Conservation (phyloP, 2,329 filamentous ascomycete species). For the Pestalotiopsis sp. region DNA sequence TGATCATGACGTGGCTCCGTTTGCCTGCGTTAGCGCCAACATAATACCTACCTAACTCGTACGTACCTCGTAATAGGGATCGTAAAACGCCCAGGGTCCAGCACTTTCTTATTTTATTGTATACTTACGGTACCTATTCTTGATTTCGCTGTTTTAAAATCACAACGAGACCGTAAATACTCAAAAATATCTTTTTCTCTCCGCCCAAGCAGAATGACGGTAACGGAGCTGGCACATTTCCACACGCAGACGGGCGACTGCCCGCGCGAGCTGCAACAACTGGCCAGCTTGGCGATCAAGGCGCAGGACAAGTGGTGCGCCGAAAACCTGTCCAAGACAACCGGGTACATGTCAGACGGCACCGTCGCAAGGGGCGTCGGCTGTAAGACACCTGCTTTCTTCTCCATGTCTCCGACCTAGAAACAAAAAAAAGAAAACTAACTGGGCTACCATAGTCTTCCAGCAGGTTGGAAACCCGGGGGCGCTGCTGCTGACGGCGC, state of each 20-base stretch:
- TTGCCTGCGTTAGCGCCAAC: too few relatives aligned
- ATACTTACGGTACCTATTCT: too few relatives aligned
- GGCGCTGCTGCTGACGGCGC: slow-evolving; percentile 44
- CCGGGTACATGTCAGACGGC: slow-evolving; percentile 35
- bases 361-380: slow-evolving; percentile 35
- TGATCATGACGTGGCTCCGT: too few relatives aligned
- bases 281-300: slow-evolving; percentile 32
- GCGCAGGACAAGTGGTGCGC: slow-evolving; percentile 44
- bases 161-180: too few relatives aligned
- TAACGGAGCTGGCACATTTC: slow-evolving; percentile 32
- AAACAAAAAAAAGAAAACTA: background rate
- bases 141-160: too few relatives aligned
- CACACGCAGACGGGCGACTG: slow-evolving; percentile 29
- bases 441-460: slow-evolving; percentile 22
- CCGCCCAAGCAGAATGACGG: slow-evolving; percentile 18
- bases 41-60: slow-evolving; percentile 13
- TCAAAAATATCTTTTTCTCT: too few relatives aligned
- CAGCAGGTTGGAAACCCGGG: slow-evolving; percentile 38
- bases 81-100: too few relatives aligned
- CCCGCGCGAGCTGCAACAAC: slow-evolving; percentile 33
- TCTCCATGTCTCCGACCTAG: background rate
- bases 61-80: too few relatives aligned
- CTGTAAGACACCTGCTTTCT: background rate
- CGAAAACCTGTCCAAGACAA: slow-evolving; percentile 22
- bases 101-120: too few relatives aligned